Evolutionary conservation across 2,329 filamentous ascomycete species (phyloP), one percentile per base, ranked within the genome.

Genomic region (Penicillium sclerotigenum): DNA sequence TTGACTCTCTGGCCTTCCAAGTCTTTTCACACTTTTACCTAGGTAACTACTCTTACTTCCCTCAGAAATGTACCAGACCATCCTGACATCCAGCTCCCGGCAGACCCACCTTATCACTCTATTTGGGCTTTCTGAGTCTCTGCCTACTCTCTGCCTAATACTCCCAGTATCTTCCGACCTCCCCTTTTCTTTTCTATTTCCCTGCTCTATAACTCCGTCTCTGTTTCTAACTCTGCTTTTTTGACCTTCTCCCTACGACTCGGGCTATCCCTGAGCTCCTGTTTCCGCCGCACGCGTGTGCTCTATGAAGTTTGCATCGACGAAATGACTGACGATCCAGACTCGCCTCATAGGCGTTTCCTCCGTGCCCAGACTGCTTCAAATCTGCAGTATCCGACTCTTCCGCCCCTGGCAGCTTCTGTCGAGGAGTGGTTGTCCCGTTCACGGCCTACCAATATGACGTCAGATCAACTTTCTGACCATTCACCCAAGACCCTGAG

Each of bases 371-470:
- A 67, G 48, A 56, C 59, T 52, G 59, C 68, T 33, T 67, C 70
- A 28, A 66, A 65, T 57, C 67, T 77, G 18, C 73, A 68, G 59
- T 77, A 75, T 59, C 75, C 75, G n/a, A 77, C 73, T 36, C 65
- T 75, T 55, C 71, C 73, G 55, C 70, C 74, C 34, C 56, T 73
- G 22, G 70, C 71, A 53, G 70, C 63, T 40, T 74, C 74, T 43
- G 71, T 75, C 28, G 69, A 75, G 57, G 68, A 73, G 68, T 76
- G 73, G 73, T 56, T 76, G 47, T 76, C 73, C 41, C 72, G 68
- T 43, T 77, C 74, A 50, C 69, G 71, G 51, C 73, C 72, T n/a
- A 66, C 73, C 60, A 68, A 60, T 57, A 77, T 77, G 75, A 71
- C 71, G 62, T 73, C 71, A 64, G 68, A 68, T 48, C 58, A 59